Evolutionary conservation across 225 moss, liverwort and hornwort genomes (phyloP), one percentile per base, ranked within the genome.

Genomic region (Physcomitrellopsis africana): DNA sequence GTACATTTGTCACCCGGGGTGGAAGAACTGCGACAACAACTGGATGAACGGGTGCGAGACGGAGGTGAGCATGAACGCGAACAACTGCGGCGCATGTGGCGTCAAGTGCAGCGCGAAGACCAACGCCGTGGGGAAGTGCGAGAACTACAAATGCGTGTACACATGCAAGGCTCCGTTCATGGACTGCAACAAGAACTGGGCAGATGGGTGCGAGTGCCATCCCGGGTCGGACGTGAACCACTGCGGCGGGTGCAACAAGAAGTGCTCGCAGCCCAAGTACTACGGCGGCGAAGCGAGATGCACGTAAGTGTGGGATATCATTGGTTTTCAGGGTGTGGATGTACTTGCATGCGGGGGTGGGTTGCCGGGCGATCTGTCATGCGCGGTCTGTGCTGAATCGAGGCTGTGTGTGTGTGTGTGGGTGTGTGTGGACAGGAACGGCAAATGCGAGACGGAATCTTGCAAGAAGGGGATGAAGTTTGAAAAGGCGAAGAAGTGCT

Each of bases 151-250:
- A 26, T 80, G 74, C 11, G 54, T n/a, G 11, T 46, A 47, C 0
- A 46, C 17, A 3, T 80, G 74, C 56, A 55, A n/a, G 16, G 29
- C 56, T 54, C n/a, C 44, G 0, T 80, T 8, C 15, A 14, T 12
- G 32, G 27, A 79, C 14, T 79, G 79, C 16, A 61, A 79, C 27
- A 44, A 29, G 0, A 62, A 79, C 52, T 29, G 19, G 73, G 52
- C n/a, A 7, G 63, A 73, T 16, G 73, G 73, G 5, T 73, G 73
- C 18, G 73, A 73, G 51, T 20, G 9, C 7, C 0, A 16, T 10
- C 3, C 15, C 5, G 23, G 47, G 17, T 14, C 6, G 0, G 73
- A 73, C 19, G 6, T 14, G 8, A 63, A 73, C 63, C 62, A 63
- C 62, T 73, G 63, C 20, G 63, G 63, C 16, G 32, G 23, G 7